These are phyloP conservation scores for Fraxinus albicans DNA, from an alignment of 305 asterid species.

Conservation along the genomic window DNA sequence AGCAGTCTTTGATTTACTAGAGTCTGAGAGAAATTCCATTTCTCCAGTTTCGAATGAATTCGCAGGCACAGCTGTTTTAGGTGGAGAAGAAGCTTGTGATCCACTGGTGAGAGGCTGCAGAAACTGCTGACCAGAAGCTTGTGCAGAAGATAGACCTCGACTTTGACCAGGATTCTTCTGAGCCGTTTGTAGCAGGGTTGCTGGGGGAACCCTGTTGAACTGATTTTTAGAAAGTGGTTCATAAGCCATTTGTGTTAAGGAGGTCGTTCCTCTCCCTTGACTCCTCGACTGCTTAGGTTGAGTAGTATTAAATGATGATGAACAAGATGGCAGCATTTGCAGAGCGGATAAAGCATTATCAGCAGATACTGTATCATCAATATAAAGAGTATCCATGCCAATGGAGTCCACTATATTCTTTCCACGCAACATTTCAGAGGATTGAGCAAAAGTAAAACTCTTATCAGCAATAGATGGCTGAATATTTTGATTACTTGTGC, in stretches of 20 bases:
- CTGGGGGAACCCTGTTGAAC: constrained; percentile 50
- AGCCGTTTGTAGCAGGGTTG: constrained; percentile 41
- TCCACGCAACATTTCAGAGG: constrained; percentile 47
- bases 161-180: constrained; percentile 41
- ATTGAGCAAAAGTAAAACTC: constrained; percentile 39
- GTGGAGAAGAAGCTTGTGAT: constrained; percentile 61
- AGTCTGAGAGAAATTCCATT: constrained; percentile 52
- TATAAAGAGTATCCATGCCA: constrained; percentile 55
- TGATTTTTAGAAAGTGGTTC: constrained; percentile 60
- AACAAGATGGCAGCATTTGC: constrained; percentile 49
- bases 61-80: constrained; percentile 41
- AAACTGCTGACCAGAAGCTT: constrained; percentile 42
- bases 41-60: constrained; percentile 55
- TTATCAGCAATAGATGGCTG: constrained; percentile 43
- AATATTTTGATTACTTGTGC: constrained; percentile 39
- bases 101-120: constrained; percentile 42
- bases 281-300: constrained; percentile 46
- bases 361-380: constrained; percentile 52
- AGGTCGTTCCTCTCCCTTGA: constrained; percentile 73
- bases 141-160: constrained; percentile 23
- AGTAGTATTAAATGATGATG: constrained; percentile 37
- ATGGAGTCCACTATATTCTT: constrained; percentile 57
- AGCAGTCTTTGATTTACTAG: constrained; percentile 56
- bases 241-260: constrained; percentile 55
- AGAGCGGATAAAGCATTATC: constrained; percentile 52